Conservation (phyloP, 1,284 basidiomycete genomes). For the Puccinia polysora region DNA sequence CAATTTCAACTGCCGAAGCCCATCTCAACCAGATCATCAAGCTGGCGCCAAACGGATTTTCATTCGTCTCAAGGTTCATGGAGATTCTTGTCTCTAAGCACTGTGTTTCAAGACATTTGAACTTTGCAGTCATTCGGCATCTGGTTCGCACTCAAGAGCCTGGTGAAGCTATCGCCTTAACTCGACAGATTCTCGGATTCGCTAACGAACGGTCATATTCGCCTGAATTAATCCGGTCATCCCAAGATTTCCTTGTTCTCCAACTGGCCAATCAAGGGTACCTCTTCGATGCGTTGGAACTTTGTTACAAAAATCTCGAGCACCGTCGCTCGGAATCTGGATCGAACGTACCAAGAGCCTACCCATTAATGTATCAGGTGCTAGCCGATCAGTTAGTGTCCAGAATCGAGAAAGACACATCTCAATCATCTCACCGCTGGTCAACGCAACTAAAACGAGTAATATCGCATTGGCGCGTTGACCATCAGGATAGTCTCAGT, state of each 20-base stretch:
- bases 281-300: conserved; percentile 29
- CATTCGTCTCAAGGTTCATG: conserved; percentile 4
- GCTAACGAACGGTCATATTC: neutral
- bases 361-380: conserved; percentile 31
- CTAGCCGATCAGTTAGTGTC: conserved; percentile 32
- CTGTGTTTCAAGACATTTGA: conserved; percentile 16
- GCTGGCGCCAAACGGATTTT: conserved; percentile 2
- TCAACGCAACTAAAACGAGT: conserved; percentile 13
- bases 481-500: conserved; percentile 22
- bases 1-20: conserved; percentile 19
- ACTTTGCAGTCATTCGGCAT: conserved; percentile 21
- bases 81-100: conserved; percentile 17
- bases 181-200: conserved; percentile 9
- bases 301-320: conserved; percentile 1
- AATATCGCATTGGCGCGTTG: conserved; percentile 22
- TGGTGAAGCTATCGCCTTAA: neutral
- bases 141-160: conserved; percentile 30
- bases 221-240: neutral
- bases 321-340: neutral
- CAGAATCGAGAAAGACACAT: neutral
- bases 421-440: conserved; percentile 3
- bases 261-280: conserved; percentile 42
- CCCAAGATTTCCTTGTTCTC: conserved; percentile 30
- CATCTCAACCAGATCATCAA: conserved; percentile 37
- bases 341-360: neutral